These are phyloP conservation scores for Podospora didyma DNA, from an alignment of 495 filamentous ascomycete species.

Conservation along the genomic window DNA sequence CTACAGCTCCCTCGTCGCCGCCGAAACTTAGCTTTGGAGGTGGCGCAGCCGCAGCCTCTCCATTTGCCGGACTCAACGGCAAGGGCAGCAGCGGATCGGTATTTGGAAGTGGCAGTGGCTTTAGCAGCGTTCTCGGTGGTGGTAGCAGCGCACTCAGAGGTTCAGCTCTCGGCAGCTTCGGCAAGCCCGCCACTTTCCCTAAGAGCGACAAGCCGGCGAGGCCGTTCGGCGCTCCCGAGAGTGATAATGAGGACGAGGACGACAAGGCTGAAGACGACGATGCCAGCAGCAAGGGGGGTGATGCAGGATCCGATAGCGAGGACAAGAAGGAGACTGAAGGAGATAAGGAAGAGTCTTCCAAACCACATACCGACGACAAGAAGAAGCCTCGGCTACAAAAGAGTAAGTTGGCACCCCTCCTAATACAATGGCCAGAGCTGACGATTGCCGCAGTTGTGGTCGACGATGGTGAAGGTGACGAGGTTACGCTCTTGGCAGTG, in stretches of 20 bases:
- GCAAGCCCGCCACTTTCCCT: slow-evolving; percentile 55
- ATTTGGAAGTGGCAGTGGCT: slow-evolving; percentile 32
- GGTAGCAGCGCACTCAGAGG: slow-evolving; percentile 40
- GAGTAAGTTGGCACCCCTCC: slow-evolving; percentile 45
- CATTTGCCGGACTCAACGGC: slow-evolving; percentile 23
- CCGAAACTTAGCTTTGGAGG: slow-evolving; percentile 34
- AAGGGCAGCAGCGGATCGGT: slow-evolving; percentile 31
- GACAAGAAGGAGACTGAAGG: slow-evolving; percentile 41
- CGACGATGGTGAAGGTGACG: slow-evolving; percentile 69
- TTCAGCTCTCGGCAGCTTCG: slow-evolving; percentile 61
- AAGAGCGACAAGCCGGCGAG: slow-evolving; percentile 57
- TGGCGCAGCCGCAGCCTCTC: slow-evolving; percentile 18
- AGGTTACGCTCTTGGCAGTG: slow-evolving; percentile 62
- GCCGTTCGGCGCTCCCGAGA: slow-evolving; percentile 67
- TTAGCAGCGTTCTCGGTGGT: slow-evolving; percentile 14
- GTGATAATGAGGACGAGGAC: slow-evolving; percentile 52
- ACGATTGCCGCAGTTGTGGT: slow-evolving; percentile 36
- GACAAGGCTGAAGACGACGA: slow-evolving; percentile 44
- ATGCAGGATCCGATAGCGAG: slow-evolving; percentile 36
- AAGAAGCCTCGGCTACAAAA: slow-evolving; percentile 61
- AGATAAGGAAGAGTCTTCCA: slow-evolving; percentile 41
- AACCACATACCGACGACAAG: slow-evolving; percentile 54
- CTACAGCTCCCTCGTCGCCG: slow-evolving; percentile 14
- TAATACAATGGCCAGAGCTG: slow-evolving; percentile 20
- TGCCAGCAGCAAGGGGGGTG: slow-evolving; percentile 20